Conservation (phyloP, 1,284 basidiomycete genomes). For the Phylloboletellus chloephorus region DNA sequence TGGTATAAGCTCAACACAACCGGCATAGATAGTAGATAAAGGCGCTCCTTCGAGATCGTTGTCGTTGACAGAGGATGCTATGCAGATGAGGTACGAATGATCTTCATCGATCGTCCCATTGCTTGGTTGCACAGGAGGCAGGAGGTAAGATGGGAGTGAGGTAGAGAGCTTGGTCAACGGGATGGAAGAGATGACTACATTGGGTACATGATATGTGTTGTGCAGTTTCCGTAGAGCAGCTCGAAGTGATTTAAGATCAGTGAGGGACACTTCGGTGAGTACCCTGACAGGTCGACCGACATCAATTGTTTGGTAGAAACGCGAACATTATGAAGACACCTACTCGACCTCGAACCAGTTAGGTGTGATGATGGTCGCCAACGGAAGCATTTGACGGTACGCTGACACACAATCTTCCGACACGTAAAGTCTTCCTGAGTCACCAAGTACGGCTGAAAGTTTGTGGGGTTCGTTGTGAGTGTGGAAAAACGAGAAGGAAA, state of each 20-base stretch:
- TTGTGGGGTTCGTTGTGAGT: slow-evolving; percentile 32
- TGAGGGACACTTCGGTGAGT: slow-evolving; percentile 68
- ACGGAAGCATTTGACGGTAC: slow-evolving; percentile 75
- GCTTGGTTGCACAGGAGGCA: slow-evolving; percentile 17
- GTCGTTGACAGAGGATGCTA: slow-evolving; percentile 52
- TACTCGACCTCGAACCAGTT: slow-evolving; percentile 99
- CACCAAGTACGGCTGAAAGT: slow-evolving; percentile 89
- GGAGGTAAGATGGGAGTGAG: slow-evolving; percentile 43
- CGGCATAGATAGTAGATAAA: slow-evolving; percentile 54
- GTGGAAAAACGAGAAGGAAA: slow-evolving; percentile 6
- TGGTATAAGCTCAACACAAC: slow-evolving; percentile 73
- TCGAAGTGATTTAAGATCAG: slow-evolving; percentile 60
- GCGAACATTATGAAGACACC: slow-evolving; percentile 34
- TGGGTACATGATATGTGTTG: slow-evolving; percentile 64
- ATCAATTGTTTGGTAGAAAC: slow-evolving; percentile 8
- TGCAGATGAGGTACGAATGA: slow-evolving; percentile 64
- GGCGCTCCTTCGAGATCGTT: slow-evolving; percentile 11
- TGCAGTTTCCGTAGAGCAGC: slow-evolving; percentile 74
- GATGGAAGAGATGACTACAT: slow-evolving; percentile 92
- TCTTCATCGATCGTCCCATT: slow-evolving; percentile 19
- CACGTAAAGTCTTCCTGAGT: slow-evolving; percentile 86
- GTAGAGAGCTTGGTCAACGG: slow-evolving; percentile 55
- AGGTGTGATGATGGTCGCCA: slow-evolving; percentile 90
- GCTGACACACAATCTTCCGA: slow-evolving; percentile 83
- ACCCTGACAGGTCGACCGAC: slow-evolving; percentile 41